These are phyloP conservation scores for Gossypium laxum DNA, from an alignment of 441 rosid genomes.

Conservation along the genomic window DNA sequence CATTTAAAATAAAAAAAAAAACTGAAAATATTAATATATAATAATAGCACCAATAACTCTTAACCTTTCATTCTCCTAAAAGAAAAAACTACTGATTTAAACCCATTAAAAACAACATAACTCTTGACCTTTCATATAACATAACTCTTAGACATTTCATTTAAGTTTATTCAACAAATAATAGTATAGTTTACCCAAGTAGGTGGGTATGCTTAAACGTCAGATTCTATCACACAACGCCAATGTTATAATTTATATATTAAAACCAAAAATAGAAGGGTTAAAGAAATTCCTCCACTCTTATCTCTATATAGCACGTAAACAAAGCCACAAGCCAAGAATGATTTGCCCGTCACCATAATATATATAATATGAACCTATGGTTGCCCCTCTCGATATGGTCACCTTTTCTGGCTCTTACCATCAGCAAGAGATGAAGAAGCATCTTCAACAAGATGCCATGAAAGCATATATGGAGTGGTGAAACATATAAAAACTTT, in stretches of 20 bases:
- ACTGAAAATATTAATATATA: too few relatives aligned
- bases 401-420: neutral
- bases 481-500: neutral
- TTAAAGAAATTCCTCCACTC: neutral
- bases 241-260: neutral
- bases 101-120: too few relatives aligned
- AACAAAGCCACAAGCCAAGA: slow-evolving; percentile 21
- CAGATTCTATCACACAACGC: neutral
- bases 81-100: too few relatives aligned
- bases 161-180: too few relatives aligned
- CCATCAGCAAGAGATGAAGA: neutral
- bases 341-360: slow-evolving; percentile 22
- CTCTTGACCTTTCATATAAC: too few relatives aligned
- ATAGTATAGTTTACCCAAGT: neutral
- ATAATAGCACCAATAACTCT: too few relatives aligned
- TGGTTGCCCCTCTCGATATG: neutral
- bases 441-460: neutral
- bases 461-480: neutral
- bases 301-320: neutral
- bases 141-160: too few relatives aligned
- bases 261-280: neutral
- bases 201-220: neutral
- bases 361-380: neutral
- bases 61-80: too few relatives aligned
- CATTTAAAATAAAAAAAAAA: too few relatives aligned